These are phyloP conservation scores for Helotiales sp. DNA, from an alignment of 2,329 filamentous ascomycete species.

Conservation along the genomic window DNA sequence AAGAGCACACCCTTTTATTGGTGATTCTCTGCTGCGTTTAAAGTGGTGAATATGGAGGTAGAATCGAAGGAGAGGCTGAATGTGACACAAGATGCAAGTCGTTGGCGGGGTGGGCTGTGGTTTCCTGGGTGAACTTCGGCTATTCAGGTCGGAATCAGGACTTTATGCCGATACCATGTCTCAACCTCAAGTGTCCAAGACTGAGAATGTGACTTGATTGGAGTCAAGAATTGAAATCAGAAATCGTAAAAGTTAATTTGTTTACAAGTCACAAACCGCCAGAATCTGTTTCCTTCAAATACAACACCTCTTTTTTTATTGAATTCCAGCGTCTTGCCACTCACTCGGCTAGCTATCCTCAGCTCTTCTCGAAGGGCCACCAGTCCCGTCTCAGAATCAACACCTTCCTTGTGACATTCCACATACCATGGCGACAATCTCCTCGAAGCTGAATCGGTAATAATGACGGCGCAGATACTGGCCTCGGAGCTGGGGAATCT, in stretches of 20 bases:
- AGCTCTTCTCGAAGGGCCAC: constrained; percentile 5
- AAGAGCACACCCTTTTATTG: background rate
- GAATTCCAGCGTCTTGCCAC: background rate
- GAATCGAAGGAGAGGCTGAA: background rate
- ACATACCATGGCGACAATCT: constrained; percentile 8
- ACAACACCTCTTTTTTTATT: background rate
- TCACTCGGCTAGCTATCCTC: constrained; percentile 8
- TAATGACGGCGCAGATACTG: constrained; percentile 89
- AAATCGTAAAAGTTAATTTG: too few species aligned
- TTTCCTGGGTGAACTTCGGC: constrained; percentile 10
- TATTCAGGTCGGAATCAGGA: background rate
- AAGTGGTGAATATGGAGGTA: background rate
- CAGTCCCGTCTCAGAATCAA: constrained; percentile 12
- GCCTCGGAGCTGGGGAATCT: constrained; percentile 87
- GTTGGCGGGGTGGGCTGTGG: constrained; percentile 14
- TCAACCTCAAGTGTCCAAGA: background rate
- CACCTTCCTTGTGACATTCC: constrained; percentile 5
- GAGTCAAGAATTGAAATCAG: background rate
- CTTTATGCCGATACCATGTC: constrained; percentile 4
- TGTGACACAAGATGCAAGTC: constrained; percentile 12
- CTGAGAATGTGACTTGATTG: background rate
- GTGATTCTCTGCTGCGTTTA: background rate
- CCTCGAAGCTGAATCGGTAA: constrained; percentile 30
- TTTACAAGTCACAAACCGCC: too few species aligned
- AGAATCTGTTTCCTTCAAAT: background rate